Base-by-base conservation (phyloP, 208 protist genomes). In the Crithidia thermophila region DNA sequence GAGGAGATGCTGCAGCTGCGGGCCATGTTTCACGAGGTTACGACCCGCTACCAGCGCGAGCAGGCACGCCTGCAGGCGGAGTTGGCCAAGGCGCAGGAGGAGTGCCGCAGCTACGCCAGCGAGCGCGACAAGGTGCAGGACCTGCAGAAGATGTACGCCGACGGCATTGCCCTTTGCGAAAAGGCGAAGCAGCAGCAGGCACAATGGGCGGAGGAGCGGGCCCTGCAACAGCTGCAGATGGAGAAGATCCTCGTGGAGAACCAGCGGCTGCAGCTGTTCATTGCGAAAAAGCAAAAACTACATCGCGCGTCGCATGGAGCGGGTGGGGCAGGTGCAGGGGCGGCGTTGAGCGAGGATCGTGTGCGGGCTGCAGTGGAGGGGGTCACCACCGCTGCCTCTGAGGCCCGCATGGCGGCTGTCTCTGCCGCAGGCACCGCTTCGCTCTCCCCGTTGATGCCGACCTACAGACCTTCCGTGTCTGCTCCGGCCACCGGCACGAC, bases 1-100 rank as follows among this genome's bases (percentile, higher is more conserved):
- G 37, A 66, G 18, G 88, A 94, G 66, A 78, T 94, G 42, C 73
- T 84, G 55, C 83, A 88, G 66, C 55, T 94, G 50, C 88, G 80
- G 3, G 23, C 67, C 0, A 43, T 82, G 31, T 79, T 65, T 39
- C 67, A 67, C 14, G 70, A 81, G 33, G 18, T 91, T 5, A 46
- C 62, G 5, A 57, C 49, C 27, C 64, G 70, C 25, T 84, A 91
- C 64, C 74, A 81, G 43, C 43, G 49, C 0, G 79, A 93, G 60
- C 50, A 78, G 18, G 13, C 36, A 1, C 11, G n/a, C 10, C 53
- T 93, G 42, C 67, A 47, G 20, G 20, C 21, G 10, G 71, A 86
- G 49, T 62, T 90, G 45, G 50, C 31, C 11, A 70, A 59, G 56
- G 70, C 75, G 14, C 77, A 67, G 57, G 53, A 49, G 47, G 72